phyloP scores from a whole-genome alignment of 768 basidiomycete genomes.

The Tulasnella sp. region DNA sequence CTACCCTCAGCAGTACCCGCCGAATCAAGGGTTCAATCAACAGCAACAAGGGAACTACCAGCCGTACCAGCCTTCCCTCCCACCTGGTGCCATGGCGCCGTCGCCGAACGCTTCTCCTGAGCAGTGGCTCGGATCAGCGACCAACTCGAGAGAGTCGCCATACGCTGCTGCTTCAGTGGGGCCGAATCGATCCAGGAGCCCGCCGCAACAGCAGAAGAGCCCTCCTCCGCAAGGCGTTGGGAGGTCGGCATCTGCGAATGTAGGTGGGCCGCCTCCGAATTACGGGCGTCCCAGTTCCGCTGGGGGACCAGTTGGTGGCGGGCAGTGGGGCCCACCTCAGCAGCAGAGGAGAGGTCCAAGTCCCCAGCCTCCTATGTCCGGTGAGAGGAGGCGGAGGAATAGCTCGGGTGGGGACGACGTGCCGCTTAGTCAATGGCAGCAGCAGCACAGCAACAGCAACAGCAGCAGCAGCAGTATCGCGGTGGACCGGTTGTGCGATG shows the following conservation, averaged over 20 bases:
- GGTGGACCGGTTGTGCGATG: constrained; percentile 4
- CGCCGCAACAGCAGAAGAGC: background rate
- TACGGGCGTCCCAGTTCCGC: constrained; percentile 2
- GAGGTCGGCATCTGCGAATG: constrained; percentile 6
- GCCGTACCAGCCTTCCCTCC: constrained; percentile 2
- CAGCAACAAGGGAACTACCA: background rate
- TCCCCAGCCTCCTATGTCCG: constrained; percentile 3
- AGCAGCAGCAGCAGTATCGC: background rate
- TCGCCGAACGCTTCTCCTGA: background rate
- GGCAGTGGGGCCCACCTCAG: constrained; percentile 1
- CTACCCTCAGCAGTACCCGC: background rate
- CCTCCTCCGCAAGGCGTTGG: background rate
- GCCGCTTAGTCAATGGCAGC: constrained; percentile 1
- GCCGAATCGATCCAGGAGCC: background rate
- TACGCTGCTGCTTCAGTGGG: background rate
- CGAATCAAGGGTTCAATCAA: background rate
- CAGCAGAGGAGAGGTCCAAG: constrained; percentile 6
- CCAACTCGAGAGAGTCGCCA: constrained; percentile 8
- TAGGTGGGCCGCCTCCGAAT: background rate
- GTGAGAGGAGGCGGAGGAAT: background rate
- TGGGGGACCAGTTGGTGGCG: background rate
- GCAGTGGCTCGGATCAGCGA: constrained; percentile 7
- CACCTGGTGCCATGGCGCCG: constrained; percentile 2
- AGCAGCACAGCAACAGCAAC: background rate
- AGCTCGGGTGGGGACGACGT: constrained; percentile 2